These are phyloP conservation scores for Eucalyptus grandis DNA, from an alignment of 345 rosid genomes.

Conservation along the genomic window DNA sequence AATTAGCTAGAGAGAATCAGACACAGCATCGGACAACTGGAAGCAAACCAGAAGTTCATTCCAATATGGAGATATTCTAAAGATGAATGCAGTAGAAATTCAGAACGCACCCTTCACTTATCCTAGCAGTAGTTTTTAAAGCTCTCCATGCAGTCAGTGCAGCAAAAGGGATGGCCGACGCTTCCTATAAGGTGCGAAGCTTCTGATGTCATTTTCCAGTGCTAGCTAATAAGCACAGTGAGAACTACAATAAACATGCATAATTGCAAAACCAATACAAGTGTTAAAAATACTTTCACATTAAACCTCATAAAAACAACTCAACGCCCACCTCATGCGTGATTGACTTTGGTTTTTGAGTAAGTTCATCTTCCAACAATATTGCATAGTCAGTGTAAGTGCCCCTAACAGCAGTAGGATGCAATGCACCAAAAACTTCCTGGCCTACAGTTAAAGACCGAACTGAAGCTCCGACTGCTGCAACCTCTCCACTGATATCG, in stretches of 20 bases:
- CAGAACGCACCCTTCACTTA: conserved; percentile 65
- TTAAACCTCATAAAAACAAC: not conserved
- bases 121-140: conserved; percentile 79
- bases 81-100: not conserved
- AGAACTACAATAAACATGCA: not conserved
- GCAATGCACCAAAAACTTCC: conserved; percentile 94
- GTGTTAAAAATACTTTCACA: not conserved
- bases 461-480: conserved; percentile 65
- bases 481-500: conserved; percentile 86
- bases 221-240: not conserved
- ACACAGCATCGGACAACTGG: not conserved
- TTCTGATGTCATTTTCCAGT: not conserved
- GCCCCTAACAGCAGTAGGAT: conserved; percentile 95
- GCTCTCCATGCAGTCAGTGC: conserved; percentile 98
- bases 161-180: conserved; percentile 90
- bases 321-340: conserved; percentile 51
- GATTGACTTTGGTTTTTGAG: conserved; percentile 57
- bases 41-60: not conserved
- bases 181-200: conserved; percentile 46
- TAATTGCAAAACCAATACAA: not conserved
- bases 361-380: conserved; percentile 76
- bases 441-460: conserved; percentile 55
- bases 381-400: conserved; percentile 82
- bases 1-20: not conserved
- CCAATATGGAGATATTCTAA: not conserved